A percentile compares a stretch with the other conserved stretches of the same genome.
phyloP scores from a whole-genome alignment of 345 rosid genomes.

The Gossypium anomalum region DNA sequence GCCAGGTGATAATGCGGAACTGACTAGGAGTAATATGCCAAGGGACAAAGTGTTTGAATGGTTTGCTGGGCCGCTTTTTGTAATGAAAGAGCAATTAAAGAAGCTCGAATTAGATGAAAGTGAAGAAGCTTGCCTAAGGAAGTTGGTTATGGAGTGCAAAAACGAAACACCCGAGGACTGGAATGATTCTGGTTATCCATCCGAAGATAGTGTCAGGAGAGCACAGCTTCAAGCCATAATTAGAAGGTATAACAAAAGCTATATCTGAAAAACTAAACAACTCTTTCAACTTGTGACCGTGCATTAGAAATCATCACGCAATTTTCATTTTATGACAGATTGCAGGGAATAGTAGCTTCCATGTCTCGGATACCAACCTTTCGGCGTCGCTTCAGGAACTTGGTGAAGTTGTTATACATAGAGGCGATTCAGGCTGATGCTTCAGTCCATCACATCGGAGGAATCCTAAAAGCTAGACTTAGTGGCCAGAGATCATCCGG shows the following conservation, averaged over 20 bases:
- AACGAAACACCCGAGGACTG: constrained; percentile 64
- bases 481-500: background rate
- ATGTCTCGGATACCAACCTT: constrained; percentile 73
- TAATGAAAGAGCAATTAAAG: constrained; percentile 75
- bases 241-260: constrained; percentile 45
- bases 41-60: constrained; percentile 64
- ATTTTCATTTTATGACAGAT: constrained; percentile 26
- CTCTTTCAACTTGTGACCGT: background rate
- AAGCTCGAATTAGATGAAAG: constrained; percentile 43
- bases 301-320: background rate
- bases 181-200: constrained; percentile 55
- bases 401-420: constrained; percentile 49
- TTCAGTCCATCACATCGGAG: constrained; percentile 40
- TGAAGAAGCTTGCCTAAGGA: constrained; percentile 56
- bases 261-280: too few species aligned
- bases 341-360: constrained; percentile 72
- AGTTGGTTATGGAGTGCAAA: constrained; percentile 39
- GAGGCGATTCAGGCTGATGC: constrained; percentile 53
- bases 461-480: constrained; percentile 21
- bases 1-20: constrained; percentile 60
- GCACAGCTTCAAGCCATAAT: constrained; percentile 84
- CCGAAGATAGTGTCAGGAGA: constrained; percentile 48
- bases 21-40: constrained; percentile 53
- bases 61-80: constrained; percentile 65
- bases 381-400: constrained; percentile 56